Percentiles rank a stretch among this genome's conserved stretches.
Conservation (phyloP, 169 alveolate species). For the Babesia divergens region DNA sequence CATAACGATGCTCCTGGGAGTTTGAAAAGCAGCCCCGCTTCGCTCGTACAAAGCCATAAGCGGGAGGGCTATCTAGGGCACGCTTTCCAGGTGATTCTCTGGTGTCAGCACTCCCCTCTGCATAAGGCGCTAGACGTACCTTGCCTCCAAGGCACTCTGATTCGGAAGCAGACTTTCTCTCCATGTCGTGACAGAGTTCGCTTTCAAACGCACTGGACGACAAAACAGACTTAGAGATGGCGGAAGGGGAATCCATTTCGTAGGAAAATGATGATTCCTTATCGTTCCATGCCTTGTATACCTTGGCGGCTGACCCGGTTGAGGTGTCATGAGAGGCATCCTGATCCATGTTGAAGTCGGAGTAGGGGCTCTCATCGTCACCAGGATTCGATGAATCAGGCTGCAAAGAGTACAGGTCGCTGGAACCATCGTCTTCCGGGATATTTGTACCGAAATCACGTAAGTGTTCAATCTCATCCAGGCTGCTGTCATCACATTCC, state of each 20-base stretch:
- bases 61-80: neutral
- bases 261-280: neutral
- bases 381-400: neutral
- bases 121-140: neutral
- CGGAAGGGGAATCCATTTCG: neutral
- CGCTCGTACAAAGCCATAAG: neutral
- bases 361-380: neutral
- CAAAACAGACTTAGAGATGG: neutral
- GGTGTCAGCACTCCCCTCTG: neutral
- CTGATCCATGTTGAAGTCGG: neutral
- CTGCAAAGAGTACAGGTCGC: slow-evolving; percentile 4
- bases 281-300: slow-evolving; percentile 8
- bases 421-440: slow-evolving; percentile 7
- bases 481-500: slow-evolving; percentile 49
- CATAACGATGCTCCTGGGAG: neutral
- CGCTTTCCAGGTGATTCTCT: neutral
- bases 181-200: slow-evolving; percentile 11
- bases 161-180: neutral
- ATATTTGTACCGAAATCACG: slow-evolving; percentile 31
- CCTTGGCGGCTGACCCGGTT: neutral
- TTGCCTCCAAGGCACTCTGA: slow-evolving; percentile 5
- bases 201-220: slow-evolving; percentile 33
- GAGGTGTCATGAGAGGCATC: neutral
- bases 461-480: slow-evolving; percentile 35
- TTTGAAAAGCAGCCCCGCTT: neutral